Evolutionary conservation across 192 early-diverging fungal species (phyloP).

Genomic region (Backusella liffmaniae): DNA sequence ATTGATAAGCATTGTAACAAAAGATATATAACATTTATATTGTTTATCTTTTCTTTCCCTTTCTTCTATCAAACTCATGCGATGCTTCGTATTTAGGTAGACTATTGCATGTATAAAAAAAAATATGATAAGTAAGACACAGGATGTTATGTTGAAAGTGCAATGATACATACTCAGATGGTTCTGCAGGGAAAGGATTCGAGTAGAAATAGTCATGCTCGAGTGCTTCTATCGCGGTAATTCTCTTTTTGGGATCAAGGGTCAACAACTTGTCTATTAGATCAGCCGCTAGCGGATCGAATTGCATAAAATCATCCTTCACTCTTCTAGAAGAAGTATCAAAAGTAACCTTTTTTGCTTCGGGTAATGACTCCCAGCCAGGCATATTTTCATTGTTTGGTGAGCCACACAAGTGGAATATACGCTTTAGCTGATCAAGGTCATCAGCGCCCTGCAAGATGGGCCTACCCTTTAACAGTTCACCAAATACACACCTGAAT

Average conservation of each 20-base stretch:
- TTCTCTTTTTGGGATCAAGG: conserved; percentile 72
- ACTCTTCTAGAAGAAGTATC: conserved; percentile 55
- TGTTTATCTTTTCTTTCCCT: conserved; percentile 16
- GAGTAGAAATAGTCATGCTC: conserved; percentile 82
- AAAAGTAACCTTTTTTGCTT: conserved; percentile 49
- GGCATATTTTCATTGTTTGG: conserved; percentile 83
- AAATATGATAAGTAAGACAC: neutral
- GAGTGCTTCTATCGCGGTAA: conserved; percentile 73
- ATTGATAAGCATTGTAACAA: too few species aligned
- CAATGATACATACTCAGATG: conserved; percentile 49
- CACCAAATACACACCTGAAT: conserved; percentile 90
- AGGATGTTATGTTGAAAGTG: neutral
- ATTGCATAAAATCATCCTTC: conserved; percentile 57
- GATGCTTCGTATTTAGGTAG: conserved; percentile 75
- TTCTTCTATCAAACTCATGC: conserved; percentile 73
- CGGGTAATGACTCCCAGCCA: conserved; percentile 63
- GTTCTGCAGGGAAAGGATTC: conserved; percentile 67
- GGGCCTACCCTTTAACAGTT: conserved; percentile 83
- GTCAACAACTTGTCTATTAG: conserved; percentile 78
- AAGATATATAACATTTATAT: neutral
- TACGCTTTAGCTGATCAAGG: conserved; percentile 79
- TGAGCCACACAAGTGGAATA: conserved; percentile 90
- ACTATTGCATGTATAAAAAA: conserved; percentile 14
- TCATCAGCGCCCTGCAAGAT: conserved; percentile 85
- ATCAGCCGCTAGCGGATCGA: conserved; percentile 61